These are phyloP conservation scores for Gynostemma pentaphyllum DNA, from an alignment of 306 rosid species.

Conservation along the genomic window DNA sequence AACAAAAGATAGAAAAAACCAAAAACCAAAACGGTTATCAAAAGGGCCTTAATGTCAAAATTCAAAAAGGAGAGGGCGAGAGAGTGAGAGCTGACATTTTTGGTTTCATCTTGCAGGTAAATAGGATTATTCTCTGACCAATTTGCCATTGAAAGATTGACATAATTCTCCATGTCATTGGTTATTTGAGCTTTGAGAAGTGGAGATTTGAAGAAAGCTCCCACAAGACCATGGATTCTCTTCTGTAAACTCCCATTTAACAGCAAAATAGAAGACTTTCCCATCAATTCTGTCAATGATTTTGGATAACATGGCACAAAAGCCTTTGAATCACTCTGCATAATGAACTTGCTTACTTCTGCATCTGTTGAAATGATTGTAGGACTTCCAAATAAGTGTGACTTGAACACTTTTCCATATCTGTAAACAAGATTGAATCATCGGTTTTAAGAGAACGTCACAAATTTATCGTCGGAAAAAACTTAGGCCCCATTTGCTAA, in stretches of 20 bases:
- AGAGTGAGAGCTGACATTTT: conserved; percentile 46
- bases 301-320: conserved; percentile 89
- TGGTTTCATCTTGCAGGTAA: conserved; percentile 74
- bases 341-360: conserved; percentile 68
- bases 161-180: conserved; percentile 61
- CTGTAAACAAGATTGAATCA: conserved; percentile 19
- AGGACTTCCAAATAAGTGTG: conserved; percentile 91
- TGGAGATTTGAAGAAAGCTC: conserved; percentile 88
- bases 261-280: conserved; percentile 84
- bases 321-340: conserved; percentile 84
- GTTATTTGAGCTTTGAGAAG: conserved; percentile 77
- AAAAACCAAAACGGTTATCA: too few relatives aligned
- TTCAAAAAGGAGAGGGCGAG: conserved; percentile 5
- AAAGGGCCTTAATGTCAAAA: conserved; percentile 4
- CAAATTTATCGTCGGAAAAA: neutral
- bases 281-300: conserved; percentile 82
- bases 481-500: too few relatives aligned
- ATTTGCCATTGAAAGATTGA: conserved; percentile 53
- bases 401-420: conserved; percentile 92
- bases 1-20: too few relatives aligned
- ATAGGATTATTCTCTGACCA: conserved; percentile 60
- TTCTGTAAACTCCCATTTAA: conserved; percentile 86
- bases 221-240: conserved; percentile 91
- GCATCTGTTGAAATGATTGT: conserved; percentile 86
- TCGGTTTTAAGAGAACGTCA: neutral